Evolutionary conservation across 805 yeast species (phyloP).

Genomic region (Grigorovia yakushimaensis): DNA sequence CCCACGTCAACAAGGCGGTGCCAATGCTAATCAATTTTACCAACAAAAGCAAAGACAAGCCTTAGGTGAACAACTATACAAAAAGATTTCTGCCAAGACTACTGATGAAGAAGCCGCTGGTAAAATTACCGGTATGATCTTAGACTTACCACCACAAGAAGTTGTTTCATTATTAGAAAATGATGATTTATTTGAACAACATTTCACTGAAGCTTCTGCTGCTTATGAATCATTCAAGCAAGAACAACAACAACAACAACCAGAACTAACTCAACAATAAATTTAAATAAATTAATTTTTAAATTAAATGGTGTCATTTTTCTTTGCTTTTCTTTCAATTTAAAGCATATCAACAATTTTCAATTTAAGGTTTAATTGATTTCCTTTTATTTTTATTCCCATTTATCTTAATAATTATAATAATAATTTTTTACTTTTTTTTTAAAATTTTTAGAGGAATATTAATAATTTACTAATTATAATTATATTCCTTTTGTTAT

Average conservation of each 20-base stretch:
- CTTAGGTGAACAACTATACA: constrained; percentile 95
- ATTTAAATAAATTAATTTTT: no score
- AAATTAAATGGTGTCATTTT: not conserved
- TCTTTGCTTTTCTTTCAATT: not conserved
- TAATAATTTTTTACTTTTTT: not conserved
- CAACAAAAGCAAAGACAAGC: constrained; percentile 94
- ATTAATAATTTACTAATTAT: no score
- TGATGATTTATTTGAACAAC: constrained; percentile 79
- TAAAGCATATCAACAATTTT: not conserved
- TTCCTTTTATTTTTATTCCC: not conserved
- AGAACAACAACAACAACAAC: constrained; percentile 21
- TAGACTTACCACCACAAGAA: constrained; percentile 89
- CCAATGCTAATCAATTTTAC: constrained; percentile 38
- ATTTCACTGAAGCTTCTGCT: constrained; percentile 86
- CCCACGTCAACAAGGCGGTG: constrained; percentile 29
- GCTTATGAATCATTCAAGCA: constrained; percentile 90
- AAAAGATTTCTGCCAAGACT: constrained; percentile 80
- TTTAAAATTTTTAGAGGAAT: not conserved
- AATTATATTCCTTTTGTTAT: not conserved
- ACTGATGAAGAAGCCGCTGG: constrained; percentile 93
- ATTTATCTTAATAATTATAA: no score
- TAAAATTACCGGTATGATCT: constrained; percentile 97
- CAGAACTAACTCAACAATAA: constrained; percentile 2
- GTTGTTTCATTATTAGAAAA: constrained; percentile 82
- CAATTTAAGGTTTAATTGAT: not conserved